phyloP scores from a whole-genome alignment of 768 basidiomycete genomes.

The Mycena crocata region DNA sequence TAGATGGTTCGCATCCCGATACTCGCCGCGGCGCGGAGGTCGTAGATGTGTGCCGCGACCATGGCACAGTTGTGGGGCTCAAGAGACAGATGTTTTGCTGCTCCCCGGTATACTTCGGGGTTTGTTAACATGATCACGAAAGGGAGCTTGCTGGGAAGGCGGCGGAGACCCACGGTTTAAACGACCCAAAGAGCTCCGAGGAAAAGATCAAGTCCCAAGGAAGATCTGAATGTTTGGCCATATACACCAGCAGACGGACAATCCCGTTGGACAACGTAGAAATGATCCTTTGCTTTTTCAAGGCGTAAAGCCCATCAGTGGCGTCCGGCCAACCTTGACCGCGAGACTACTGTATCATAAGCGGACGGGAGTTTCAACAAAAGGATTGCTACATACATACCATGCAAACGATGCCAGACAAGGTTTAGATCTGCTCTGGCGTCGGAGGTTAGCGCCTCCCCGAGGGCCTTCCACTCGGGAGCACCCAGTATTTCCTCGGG shows the following conservation, averaged over 20 bases:
- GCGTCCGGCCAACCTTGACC: conserved; percentile 68
- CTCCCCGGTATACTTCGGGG: conserved; percentile 62
- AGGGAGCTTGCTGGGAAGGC: neutral
- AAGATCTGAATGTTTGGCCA: conserved; percentile 71
- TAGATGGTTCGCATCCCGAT: conserved; percentile 72
- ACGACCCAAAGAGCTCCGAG: conserved; percentile 67
- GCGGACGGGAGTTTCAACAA: no score
- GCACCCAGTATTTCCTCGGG: conserved; percentile 65
- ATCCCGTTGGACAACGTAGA: conserved; percentile 74
- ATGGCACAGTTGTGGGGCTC: conserved; percentile 65
- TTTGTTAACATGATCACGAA: conserved; percentile 39
- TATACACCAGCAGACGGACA: conserved; percentile 67
- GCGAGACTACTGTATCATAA: no score
- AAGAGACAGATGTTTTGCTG: conserved; percentile 61
- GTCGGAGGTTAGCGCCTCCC: conserved; percentile 53
- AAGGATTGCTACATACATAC: no score
- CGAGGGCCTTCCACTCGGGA: conserved; percentile 64
- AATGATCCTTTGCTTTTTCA: conserved; percentile 65
- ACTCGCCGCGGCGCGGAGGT: conserved; percentile 63
- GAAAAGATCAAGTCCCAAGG: conserved; percentile 77
- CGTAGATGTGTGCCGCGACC: conserved; percentile 73
- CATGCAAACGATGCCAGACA: conserved; percentile 71
- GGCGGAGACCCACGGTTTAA: conserved; percentile 67
- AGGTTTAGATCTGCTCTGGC: conserved; percentile 58
- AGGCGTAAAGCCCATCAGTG: conserved; percentile 56